Percentiles rank a stretch among this genome's conserved stretches.
Conservation (phyloP, 305 asterid species). For the Solanum hybrid region DNA sequence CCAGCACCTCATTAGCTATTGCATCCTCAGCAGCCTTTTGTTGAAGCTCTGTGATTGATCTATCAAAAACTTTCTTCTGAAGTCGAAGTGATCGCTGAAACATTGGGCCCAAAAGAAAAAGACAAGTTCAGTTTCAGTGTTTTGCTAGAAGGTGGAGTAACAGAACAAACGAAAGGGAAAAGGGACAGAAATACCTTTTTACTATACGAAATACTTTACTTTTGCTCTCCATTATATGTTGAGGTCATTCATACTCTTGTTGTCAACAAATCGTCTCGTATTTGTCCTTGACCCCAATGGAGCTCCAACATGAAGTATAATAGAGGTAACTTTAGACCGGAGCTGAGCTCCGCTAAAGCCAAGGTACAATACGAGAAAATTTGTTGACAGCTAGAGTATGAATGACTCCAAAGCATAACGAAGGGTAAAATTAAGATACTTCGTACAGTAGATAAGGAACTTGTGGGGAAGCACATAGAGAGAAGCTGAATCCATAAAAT, state of each 20-base stretch:
- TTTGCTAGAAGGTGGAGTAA: background rate
- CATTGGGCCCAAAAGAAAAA: background rate
- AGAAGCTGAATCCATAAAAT: background rate
- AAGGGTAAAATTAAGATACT: background rate
- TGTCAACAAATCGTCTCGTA: background rate
- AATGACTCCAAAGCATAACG: background rate
- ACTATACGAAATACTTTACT: background rate
- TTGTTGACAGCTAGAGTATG: background rate
- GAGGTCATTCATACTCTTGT: background rate
- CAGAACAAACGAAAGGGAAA: background rate
- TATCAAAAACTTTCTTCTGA: slow-evolving; percentile 62
- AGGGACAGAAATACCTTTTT: background rate
- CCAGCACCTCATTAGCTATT: slow-evolving; percentile 37
- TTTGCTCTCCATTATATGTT: background rate
- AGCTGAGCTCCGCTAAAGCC: background rate
- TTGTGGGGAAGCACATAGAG: background rate
- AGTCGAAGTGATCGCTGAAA: slow-evolving; percentile 61
- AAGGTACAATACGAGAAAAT: background rate
- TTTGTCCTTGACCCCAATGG: background rate
- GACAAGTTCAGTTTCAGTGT: background rate
- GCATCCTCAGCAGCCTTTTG: slow-evolving; percentile 49
- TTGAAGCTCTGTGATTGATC: slow-evolving; percentile 62
- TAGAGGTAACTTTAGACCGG: background rate
- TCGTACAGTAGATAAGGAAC: background rate
- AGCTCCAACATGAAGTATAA: background rate